phyloP scores from a whole-genome alignment of 2,329 filamentous ascomycete species.

The Phyllosticta paracitricarpa region DNA sequence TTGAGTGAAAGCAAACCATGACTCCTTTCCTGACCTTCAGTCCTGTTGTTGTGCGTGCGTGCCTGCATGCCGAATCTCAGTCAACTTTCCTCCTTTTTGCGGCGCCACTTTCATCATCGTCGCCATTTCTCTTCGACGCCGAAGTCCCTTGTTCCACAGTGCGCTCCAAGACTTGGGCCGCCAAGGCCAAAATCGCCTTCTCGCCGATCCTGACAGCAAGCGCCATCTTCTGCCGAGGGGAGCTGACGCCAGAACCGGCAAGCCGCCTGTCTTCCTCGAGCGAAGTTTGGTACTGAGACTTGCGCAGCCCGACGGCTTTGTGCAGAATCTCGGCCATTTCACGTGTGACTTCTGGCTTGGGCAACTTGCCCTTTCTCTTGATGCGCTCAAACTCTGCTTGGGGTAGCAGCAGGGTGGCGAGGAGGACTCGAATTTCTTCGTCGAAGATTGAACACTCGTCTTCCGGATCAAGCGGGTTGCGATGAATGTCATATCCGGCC shows the following conservation, averaged over 20 bases:
- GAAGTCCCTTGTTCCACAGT: not conserved
- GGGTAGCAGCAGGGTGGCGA: conserved; percentile 36
- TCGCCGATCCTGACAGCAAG: conserved; percentile 60
- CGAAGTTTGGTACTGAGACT: conserved; percentile 43
- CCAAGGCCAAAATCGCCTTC: conserved; percentile 49
- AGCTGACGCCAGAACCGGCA: not conserved
- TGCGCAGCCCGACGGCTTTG: conserved; percentile 29
- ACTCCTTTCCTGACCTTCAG: not conserved
- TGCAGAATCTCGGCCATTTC: conserved; percentile 31
- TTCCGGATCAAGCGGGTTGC: conserved; percentile 16
- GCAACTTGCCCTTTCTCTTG: conserved; percentile 32
- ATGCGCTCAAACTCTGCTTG: conserved; percentile 32
- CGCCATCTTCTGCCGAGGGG: conserved; percentile 44
- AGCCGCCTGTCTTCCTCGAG: conserved; percentile 38
- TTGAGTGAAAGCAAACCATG: not conserved
- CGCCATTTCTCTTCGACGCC: conserved; percentile 3
- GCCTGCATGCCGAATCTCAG: not conserved
- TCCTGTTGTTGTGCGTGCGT: not conserved
- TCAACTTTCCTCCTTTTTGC: conserved; percentile 10
- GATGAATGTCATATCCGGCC: conserved; percentile 55
- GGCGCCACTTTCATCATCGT: not conserved
- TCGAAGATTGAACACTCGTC: conserved; percentile 22
- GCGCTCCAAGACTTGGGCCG: conserved; percentile 1
- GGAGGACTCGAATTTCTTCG: conserved; percentile 32
- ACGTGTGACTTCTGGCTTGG: conserved; percentile 31